Conservation (phyloP, 139 green algal species). For the Chara braunii region DNA sequence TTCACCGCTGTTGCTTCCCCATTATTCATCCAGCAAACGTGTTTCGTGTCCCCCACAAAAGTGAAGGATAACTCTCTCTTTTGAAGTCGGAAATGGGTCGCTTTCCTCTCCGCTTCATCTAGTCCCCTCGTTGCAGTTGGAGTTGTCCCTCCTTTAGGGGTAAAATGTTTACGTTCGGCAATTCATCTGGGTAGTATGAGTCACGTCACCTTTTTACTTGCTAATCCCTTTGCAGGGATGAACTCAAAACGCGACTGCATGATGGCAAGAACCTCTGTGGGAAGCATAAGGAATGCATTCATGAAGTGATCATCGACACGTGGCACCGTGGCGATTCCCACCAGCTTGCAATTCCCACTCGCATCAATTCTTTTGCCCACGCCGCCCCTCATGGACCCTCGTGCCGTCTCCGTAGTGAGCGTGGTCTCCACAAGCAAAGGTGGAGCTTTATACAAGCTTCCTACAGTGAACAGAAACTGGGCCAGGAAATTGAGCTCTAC, state of each 20-base stretch:
- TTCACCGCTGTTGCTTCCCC: no score
- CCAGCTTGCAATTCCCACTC: conserved; percentile 5
- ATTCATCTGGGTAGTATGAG: no score
- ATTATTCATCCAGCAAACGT: no score
- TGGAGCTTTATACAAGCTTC: conserved; percentile 26
- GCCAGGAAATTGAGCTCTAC: conserved; percentile 35
- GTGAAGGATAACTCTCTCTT: no score
- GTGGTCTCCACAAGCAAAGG: conserved; percentile 22
- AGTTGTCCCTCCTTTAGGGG: no score
- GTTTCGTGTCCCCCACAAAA: no score
- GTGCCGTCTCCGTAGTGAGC: conserved; percentile 33
- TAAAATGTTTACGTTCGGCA: no score
- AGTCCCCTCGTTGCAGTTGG: no score
- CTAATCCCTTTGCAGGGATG: no score
- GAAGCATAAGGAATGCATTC: conserved; percentile 4
- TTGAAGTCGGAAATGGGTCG: no score
- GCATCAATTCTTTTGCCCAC: conserved; percentile 3
- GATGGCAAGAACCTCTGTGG: conserved; percentile 11
- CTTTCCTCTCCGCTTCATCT: no score
- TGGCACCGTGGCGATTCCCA: conserved; percentile 20
- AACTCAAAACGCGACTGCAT: not conserved
- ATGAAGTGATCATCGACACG: conserved; percentile 27
- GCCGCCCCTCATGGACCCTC: conserved; percentile 6
- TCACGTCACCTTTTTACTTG: no score
- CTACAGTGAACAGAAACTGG: conserved; percentile 36